Base-by-base conservation (phyloP, 306 rosid species). In the Oemleria cerasiformis region DNA sequence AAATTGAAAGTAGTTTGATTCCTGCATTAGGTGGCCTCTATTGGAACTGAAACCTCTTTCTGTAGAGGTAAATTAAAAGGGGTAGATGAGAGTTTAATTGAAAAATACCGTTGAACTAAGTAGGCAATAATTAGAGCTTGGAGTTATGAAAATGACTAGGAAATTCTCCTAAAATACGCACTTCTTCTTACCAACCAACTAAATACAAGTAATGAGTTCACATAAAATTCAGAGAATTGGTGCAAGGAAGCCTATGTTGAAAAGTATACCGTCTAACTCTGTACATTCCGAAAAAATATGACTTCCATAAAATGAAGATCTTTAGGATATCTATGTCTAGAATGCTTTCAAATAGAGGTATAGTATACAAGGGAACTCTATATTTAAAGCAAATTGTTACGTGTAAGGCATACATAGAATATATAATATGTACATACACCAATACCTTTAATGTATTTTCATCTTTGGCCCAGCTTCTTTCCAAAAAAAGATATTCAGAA, bases 381-480 rank as follows among this genome's bases (percentile, higher is more conserved):
- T 51, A 44, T 15, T 40, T 11, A 62, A 68, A 7, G 3, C 7
- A 47, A 14, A 44, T n/a, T 21, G 2, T 6, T 11, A 21, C 9
- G 15, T 43, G 42, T 5, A 9, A 1, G 9, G 16, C 21, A 43
- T 43, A 7, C 51, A 56, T 53, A 57, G 42, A 14, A 14, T 65
- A 59, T 43, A 61, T 42, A 66, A 63, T 39, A 62, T 42, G 21
- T 68, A 43, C 21, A 3, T 39, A 73, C 56, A 67, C 59, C 40
- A 79, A 55, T 84, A 90, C 98, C 90, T 90, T 90, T 75, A 93
- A 71, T 45, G 97, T 93, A 63, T 72, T 80, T 84, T 93, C 97
- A 88, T 93, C 98, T 84, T 90, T 88, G 49, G 89, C 98, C 98
- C 98, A 93, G 76, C 78, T 93, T 88, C 98, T 88, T 84, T 90